phyloP scores from a whole-genome alignment of 768 basidiomycete genomes.

The Suillus subaureus region DNA sequence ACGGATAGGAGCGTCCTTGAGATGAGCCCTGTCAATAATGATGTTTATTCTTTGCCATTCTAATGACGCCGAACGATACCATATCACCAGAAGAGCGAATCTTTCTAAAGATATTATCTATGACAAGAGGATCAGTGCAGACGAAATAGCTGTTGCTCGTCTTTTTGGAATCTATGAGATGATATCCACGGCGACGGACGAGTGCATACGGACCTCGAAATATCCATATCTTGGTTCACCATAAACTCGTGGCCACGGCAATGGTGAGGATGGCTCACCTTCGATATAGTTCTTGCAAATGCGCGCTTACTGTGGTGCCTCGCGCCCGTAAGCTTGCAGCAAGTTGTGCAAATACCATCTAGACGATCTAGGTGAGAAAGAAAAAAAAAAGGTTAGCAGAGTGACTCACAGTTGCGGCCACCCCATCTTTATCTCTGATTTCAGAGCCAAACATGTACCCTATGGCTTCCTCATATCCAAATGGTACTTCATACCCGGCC shows the following conservation, averaged over 20 bases:
- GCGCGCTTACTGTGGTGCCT: constrained; percentile 54
- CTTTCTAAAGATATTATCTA: constrained; percentile 67
- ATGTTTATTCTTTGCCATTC: background rate
- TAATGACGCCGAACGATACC: constrained; percentile 19
- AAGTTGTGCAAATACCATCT: constrained; percentile 76
- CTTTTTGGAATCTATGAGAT: constrained; percentile 34
- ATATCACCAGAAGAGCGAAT: constrained; percentile 60
- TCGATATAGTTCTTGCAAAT: constrained; percentile 65
- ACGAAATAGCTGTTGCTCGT: constrained; percentile 84
- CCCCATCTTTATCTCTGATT: constrained; percentile 87
- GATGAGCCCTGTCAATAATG: constrained; percentile 20
- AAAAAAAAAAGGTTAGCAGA: background rate
- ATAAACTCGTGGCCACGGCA: constrained; percentile 8
- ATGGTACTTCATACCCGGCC: constrained; percentile 71
- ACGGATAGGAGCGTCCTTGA: constrained; percentile 52
- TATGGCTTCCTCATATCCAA: constrained; percentile 92
- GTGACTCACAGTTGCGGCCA: constrained; percentile 68
- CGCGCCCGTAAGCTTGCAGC: constrained; percentile 49
- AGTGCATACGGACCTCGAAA: constrained; percentile 57
- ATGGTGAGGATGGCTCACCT: constrained; percentile 41
- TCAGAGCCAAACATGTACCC: constrained; percentile 85
- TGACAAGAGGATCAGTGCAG: constrained; percentile 65
- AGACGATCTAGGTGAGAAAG: background rate
- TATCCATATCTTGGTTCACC: constrained; percentile 62
- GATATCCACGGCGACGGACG: background rate